These are phyloP conservation scores for Aspergillus sp. DNA, from an alignment of 2,329 filamentous ascomycete species.

Conservation along the genomic window DNA sequence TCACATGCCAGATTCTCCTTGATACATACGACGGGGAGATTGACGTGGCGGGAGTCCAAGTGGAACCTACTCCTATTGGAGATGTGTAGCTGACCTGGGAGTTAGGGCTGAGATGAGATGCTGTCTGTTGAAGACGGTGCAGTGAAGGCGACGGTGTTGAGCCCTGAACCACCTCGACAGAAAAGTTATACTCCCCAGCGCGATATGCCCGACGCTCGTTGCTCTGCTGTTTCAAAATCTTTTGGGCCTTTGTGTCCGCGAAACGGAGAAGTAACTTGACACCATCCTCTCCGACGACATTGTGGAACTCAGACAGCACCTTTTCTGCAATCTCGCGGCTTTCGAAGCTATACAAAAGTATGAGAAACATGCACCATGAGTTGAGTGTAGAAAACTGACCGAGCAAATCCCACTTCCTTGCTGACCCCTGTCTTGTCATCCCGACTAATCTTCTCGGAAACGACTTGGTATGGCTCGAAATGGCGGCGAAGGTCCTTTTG, in stretches of 20 bases:
- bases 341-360: conserved; percentile 64
- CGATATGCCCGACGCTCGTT: conserved; percentile 93
- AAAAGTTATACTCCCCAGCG: conserved; percentile 83
- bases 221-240: conserved; percentile 92
- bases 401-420: conserved; percentile 93
- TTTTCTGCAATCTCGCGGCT: conserved; percentile 83
- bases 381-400: conserved; percentile 49
- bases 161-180: conserved; percentile 42
- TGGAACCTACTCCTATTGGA: conserved; percentile 35
- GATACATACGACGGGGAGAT: conserved; percentile 44
- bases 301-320: conserved; percentile 82
- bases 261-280: conserved; percentile 91
- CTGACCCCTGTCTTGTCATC: conserved; percentile 82
- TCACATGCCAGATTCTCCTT: conserved; percentile 1
- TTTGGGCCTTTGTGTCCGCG: conserved; percentile 93
- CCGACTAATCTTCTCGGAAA: conserved; percentile 92
- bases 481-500: conserved; percentile 67
- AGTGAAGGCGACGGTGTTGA: conserved; percentile 41
- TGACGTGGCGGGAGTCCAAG: conserved; percentile 45
- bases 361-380: background rate
- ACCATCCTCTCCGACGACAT: conserved; percentile 70
- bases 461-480: conserved; percentile 56
- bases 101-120: conserved; percentile 36
- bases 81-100: conserved; percentile 41
- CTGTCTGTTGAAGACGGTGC: conserved; percentile 35